Conservation (phyloP, 2,329 filamentous ascomycete genomes). For the Alternaria sp. region DNA sequence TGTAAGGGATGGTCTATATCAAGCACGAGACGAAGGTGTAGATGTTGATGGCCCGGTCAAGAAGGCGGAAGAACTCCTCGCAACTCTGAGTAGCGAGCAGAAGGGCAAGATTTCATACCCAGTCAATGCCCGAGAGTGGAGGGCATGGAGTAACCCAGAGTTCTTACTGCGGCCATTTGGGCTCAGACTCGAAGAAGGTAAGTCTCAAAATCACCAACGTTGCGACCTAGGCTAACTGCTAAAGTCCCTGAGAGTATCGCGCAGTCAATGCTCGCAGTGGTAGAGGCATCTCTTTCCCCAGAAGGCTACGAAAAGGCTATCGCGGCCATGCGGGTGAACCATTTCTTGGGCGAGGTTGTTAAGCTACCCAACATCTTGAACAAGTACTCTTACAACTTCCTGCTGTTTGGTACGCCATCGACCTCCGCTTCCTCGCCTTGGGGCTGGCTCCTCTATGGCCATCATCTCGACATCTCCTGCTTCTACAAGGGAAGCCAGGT, state of each 20-base stretch:
- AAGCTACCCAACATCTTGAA: conserved; percentile 69
- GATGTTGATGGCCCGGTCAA: conserved; percentile 64
- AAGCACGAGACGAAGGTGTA: conserved; percentile 68
- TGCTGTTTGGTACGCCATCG: conserved; percentile 70
- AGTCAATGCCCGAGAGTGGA: conserved; percentile 74
- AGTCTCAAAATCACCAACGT: neutral
- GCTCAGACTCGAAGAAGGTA: conserved; percentile 69
- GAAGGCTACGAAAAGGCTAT: conserved; percentile 75
- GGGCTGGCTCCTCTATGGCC: conserved; percentile 79
- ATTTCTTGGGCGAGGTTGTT: conserved; percentile 74
- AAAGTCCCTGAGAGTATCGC: conserved; percentile 39
- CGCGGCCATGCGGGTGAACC: conserved; percentile 74
- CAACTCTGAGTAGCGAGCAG: conserved; percentile 58
- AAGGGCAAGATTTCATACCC: conserved; percentile 61
- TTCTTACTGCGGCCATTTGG: conserved; percentile 73
- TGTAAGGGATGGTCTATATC: conserved; percentile 62
- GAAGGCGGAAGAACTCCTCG: conserved; percentile 57
- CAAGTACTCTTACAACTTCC: conserved; percentile 77
- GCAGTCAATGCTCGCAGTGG: conserved; percentile 59
- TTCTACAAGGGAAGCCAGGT: conserved; percentile 71
- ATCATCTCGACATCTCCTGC: conserved; percentile 76
- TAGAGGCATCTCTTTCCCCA: conserved; percentile 66
- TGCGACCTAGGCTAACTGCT: conserved; percentile 6
- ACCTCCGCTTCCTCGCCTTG: conserved; percentile 60
- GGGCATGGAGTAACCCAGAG: conserved; percentile 75